A percentile compares a stretch with the other conserved stretches of the same genome.
phyloP scores from a whole-genome alignment of 2,329 filamentous ascomycete genomes.

The Rhynchosporium agropyri region DNA sequence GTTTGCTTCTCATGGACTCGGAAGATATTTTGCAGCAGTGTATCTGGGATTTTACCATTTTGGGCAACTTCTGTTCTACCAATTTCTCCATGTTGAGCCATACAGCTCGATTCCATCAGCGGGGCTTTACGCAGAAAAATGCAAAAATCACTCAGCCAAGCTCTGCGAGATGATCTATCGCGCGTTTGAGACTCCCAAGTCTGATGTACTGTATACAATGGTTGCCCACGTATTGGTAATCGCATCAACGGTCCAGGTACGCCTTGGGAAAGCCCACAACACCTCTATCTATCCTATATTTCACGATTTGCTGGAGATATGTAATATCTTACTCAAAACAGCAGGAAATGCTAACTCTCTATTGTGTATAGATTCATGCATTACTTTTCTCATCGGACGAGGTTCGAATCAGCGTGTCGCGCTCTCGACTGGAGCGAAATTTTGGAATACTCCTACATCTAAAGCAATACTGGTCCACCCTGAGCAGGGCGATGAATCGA shows the following conservation, averaged over 20 bases:
- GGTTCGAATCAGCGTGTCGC: constrained; percentile 44
- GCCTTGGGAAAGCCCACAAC: too few species aligned
- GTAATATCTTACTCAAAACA: too few species aligned
- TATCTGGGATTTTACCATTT: constrained; percentile 53
- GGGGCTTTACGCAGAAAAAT: constrained; percentile 44
- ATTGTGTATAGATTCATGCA: constrained; percentile 47
- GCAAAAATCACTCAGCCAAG: constrained; percentile 46
- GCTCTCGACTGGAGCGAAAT: constrained; percentile 47
- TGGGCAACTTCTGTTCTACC: constrained; percentile 51
- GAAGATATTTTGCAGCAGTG: constrained; percentile 49
- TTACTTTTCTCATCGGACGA: constrained; percentile 48
- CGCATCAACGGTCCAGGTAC: constrained; percentile 44
- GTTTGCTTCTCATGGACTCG: constrained; percentile 46
- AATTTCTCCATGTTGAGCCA: constrained; percentile 46
- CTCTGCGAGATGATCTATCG: constrained; percentile 48
- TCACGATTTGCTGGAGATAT: too few species aligned
- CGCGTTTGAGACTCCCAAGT: constrained; percentile 44
- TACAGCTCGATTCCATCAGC: constrained; percentile 23
- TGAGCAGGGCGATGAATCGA: constrained; percentile 45
- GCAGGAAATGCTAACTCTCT: too few species aligned
- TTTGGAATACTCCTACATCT: constrained; percentile 49
- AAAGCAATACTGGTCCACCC: constrained; percentile 47
- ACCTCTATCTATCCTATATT: too few species aligned
- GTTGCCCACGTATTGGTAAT: constrained; percentile 52
- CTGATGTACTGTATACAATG: constrained; percentile 48